Evolutionary conservation across 2,329 filamentous ascomycete genomes (phyloP).

Genomic region (Parafenestella ontariensis): DNA sequence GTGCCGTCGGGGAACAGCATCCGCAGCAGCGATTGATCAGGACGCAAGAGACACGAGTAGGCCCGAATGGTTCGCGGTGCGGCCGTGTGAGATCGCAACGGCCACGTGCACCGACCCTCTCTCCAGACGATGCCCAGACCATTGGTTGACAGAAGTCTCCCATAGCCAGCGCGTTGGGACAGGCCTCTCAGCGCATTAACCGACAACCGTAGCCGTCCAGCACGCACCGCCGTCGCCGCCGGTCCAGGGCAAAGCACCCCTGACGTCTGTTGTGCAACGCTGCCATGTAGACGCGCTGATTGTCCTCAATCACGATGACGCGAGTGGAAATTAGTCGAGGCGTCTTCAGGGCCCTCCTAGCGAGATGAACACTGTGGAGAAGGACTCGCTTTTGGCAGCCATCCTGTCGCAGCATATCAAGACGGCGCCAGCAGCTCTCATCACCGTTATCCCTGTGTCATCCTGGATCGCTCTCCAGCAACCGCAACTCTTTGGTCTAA

Average conservation of each 20-base stretch:
- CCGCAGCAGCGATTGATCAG: not conserved
- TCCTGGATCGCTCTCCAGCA: constrained; percentile 9
- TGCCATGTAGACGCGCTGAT: constrained; percentile 13
- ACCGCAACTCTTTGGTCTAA: constrained; percentile 4
- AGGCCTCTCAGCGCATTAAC: constrained; percentile 28
- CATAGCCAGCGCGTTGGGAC: constrained; percentile 37
- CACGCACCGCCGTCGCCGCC: constrained; percentile 19
- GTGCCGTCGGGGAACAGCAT: not conserved
- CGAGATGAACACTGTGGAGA: constrained; percentile 50
- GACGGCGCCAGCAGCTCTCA: constrained; percentile 26
- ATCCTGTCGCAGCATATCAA: constrained; percentile 40
- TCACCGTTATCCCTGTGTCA: constrained; percentile 33
- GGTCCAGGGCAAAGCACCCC: constrained; percentile 27
- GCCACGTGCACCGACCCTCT: constrained; percentile 35
- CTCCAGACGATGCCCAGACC: constrained; percentile 23
- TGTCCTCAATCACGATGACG: constrained; percentile 27
- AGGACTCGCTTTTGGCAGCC: constrained; percentile 40
- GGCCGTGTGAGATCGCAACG: constrained; percentile 25
- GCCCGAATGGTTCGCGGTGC: constrained; percentile 13
- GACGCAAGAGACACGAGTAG: constrained; percentile 2
- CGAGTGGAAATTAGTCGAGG: constrained; percentile 36
- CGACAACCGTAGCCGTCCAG: constrained; percentile 23
- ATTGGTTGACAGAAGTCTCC: constrained; percentile 35
- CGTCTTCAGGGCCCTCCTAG: constrained; percentile 34
- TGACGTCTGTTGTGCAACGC: constrained; percentile 34